phyloP scores from a whole-genome alignment of 2,329 filamentous ascomycete species.

The Diatrype stigma region DNA sequence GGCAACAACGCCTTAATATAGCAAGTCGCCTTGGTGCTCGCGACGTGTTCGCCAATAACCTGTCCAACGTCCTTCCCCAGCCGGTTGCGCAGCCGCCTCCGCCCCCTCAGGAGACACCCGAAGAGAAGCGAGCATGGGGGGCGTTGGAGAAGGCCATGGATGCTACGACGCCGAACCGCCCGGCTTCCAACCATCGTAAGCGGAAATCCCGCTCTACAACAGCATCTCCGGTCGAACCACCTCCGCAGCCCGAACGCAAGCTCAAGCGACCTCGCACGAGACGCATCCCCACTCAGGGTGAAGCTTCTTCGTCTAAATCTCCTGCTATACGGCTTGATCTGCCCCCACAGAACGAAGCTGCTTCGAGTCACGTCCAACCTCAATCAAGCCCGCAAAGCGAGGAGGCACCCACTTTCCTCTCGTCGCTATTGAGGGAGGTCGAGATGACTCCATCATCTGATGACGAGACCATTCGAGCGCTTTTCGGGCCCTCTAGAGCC shows the following conservation, averaged over 20 bases:
- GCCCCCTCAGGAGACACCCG: conserved; percentile 61
- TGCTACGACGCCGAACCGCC: conserved; percentile 46
- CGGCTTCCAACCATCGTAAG: conserved; percentile 56
- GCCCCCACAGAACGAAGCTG: conserved; percentile 8
- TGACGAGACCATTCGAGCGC: conserved; percentile 45
- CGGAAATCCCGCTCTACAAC: conserved; percentile 69
- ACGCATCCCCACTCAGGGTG: conserved; percentile 50
- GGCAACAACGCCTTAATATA: conserved; percentile 80
- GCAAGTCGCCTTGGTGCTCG: conserved; percentile 74
- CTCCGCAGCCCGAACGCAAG: conserved; percentile 72
- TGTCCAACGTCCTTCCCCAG: conserved; percentile 55
- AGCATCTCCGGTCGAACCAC: conserved; percentile 64
- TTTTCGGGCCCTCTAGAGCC: conserved; percentile 32
- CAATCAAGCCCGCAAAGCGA: conserved; percentile 30
- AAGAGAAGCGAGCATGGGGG: conserved; percentile 84
- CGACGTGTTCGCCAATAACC: conserved; percentile 64
- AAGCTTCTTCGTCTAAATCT: conserved; percentile 39
- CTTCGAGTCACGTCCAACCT: conserved; percentile 7
- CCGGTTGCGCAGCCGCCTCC: conserved; percentile 49
- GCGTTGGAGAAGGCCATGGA: conserved; percentile 83
- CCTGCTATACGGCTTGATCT: conserved; percentile 11
- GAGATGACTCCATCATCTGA: conserved; percentile 61
- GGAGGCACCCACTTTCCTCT: conserved; percentile 73
- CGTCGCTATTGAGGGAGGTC: conserved; percentile 83
- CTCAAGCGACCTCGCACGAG: conserved; percentile 83